Evolutionary conservation across 805 yeast species (phyloP), one percentile per base, ranked within the genome.

Genomic region (Jamesozyma hellenica): DNA sequence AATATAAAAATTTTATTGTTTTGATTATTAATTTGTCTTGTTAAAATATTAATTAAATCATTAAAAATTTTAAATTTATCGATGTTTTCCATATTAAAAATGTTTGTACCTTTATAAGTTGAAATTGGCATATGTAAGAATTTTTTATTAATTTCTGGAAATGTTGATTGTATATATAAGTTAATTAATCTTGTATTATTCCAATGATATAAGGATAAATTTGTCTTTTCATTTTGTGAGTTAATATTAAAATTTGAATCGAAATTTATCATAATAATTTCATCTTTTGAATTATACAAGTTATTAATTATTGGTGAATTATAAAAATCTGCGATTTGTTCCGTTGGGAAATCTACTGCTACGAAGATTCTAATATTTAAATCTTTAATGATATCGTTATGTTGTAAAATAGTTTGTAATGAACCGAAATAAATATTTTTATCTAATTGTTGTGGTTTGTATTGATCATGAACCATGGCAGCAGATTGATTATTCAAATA

Each of bases 391-490:
- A 67, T 65, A 8, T 56, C 59, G 8, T 50, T 47, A 23, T 47
- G 40, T 48, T 68, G 66, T 1, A 65, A 57, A n/a, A 69, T 51
- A 1, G 67, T 59, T 36, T 67, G 58, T 40, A 69, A 45, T 2
- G 77, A 74, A 1, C 78, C 77, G 25, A 72, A 56, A 60, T 67
- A 70, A 3, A 71, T 52, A 34, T 62, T 55, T 15, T 62, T 61
- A 9, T 65, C 53, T 14, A 72, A 42, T 42, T 57, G 60, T 49
- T 71, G 75, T 3, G 75, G 70, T 29, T 55, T 43, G 17, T 39
- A 29, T 23, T 37, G 41, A 14, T 44, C 32, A 14, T 33, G 34
- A 3, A 17, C 10, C 10, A 27, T 2, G 2, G 32, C 23, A 4
- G 41, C 32, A 14, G 32, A 27, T 12, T 38, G 32, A 14, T 28